Evolutionary conservation across 345 rosid genomes (phyloP), one percentile per base, ranked within the genome.

Genomic region (Citrus medica): DNA sequence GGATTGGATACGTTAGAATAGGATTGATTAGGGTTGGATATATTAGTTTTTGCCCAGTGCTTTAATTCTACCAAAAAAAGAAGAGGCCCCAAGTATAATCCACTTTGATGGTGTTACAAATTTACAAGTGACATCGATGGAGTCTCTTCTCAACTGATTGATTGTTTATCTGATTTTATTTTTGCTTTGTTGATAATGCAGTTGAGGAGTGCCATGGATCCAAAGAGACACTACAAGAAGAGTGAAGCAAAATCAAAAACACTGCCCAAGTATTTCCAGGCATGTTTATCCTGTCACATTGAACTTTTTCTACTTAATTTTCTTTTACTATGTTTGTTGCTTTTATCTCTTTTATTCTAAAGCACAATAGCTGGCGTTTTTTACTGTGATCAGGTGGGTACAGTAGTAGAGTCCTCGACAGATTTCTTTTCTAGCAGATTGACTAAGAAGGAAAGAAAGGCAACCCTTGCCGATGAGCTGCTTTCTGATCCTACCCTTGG

Each of bases 231-330:
- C 87, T 95, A 89, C 84, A 95, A 95, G 87, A 93, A 86, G 83
- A 74, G 85, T 37, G 94, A 80, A 69, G 82, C 97, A 42, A 85
- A 85, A 69, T 88, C 90, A 25, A 91, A 90, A 78, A 33, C 84
- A 7, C 83, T 87, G 51, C 94, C 94, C 48, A 93, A 95, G 73
- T 93, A 93, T 85, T 94, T 93, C 85, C 98, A 96, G 97, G 99
- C 77, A 84, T 83, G 86, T 79, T 32, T 67, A 55, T 69, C 70
- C 40, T 9, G 27, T 40, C 3, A 2, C 17, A 13, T 5, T 56
- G 2, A 48, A 70, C 48, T 66, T 60, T 16, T 59, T 32, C 32
- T 69, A 21, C 32, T 32, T 62, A 10, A 7, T 63, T 72, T 4
- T 59, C 32, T 1, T 16, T 73, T 68, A 7, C 68, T 59, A 24